These are phyloP conservation scores for Neopestalotiopsis rosae DNA, from an alignment of 2,329 filamentous ascomycete species.

Conservation along the genomic window DNA sequence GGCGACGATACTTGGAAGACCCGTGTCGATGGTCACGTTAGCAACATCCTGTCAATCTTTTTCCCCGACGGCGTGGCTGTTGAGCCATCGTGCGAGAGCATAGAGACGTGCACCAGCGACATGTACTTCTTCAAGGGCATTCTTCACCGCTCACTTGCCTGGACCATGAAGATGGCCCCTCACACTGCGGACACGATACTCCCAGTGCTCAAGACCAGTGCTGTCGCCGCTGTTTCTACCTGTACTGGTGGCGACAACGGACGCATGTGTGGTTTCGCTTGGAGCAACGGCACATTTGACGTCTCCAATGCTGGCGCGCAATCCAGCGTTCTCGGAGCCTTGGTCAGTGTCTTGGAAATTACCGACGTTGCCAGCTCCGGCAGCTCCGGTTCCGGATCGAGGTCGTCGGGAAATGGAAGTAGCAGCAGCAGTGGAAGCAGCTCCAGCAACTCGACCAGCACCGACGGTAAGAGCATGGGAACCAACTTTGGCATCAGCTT, in stretches of 20 bases:
- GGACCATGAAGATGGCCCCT: slow-evolving; percentile 43
- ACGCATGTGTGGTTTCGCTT: slow-evolving; percentile 53
- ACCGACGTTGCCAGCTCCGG: slow-evolving; percentile 15
- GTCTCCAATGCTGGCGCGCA: slow-evolving; percentile 49
- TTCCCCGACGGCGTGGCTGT: slow-evolving; percentile 55
- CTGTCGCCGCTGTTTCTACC: slow-evolving; percentile 43
- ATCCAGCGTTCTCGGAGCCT: slow-evolving; percentile 48
- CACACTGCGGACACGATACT: slow-evolving; percentile 41
- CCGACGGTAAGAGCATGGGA: not conserved
- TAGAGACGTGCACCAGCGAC: slow-evolving; percentile 55
- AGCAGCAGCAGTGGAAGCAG: not conserved
- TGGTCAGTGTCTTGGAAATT: slow-evolving; percentile 45
- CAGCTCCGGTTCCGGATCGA: slow-evolving; percentile 1
- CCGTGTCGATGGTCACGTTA: slow-evolving; percentile 53
- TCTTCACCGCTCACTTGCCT: slow-evolving; percentile 55
- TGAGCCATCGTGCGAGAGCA: slow-evolving; percentile 58
- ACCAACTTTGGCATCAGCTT: slow-evolving; percentile 7
- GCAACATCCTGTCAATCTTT: slow-evolving; percentile 45
- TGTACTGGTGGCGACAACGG: slow-evolving; percentile 41
- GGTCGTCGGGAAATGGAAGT: not conserved
- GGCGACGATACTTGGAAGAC: slow-evolving; percentile 49
- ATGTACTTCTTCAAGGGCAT: slow-evolving; percentile 60
- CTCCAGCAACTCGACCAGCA: not conserved
- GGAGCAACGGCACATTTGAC: slow-evolving; percentile 39
- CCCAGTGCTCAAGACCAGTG: slow-evolving; percentile 40